Evolutionary conservation across 2,329 filamentous ascomycete genomes (phyloP).

Genomic region (Bertia moriformis): DNA sequence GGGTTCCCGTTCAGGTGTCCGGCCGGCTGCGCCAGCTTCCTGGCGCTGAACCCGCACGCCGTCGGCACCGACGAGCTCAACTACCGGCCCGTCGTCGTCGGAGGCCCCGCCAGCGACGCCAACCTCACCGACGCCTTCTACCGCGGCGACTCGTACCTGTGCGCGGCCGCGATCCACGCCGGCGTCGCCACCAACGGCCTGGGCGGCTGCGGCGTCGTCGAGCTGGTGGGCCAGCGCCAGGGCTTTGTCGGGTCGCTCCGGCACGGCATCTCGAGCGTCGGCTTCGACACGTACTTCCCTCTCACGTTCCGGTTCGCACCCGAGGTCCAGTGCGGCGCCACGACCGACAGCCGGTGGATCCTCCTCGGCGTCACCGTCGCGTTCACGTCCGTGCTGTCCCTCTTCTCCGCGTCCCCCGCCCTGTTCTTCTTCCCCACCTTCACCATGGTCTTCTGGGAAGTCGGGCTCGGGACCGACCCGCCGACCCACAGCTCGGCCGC

Average conservation of each 20-base stretch:
- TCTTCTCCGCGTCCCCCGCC: constrained; percentile 66
- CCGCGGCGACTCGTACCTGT: constrained; percentile 79
- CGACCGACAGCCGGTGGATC: constrained; percentile 71
- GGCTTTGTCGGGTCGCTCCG: constrained; percentile 47
- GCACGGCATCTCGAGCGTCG: constrained; percentile 64
- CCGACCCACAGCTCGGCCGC: constrained; percentile 55
- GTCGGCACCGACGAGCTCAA: constrained; percentile 56
- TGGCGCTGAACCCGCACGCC: constrained; percentile 57
- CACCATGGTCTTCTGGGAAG: constrained; percentile 72
- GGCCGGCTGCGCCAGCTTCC: constrained; percentile 52
- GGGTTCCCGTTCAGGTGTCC: constrained; percentile 64
- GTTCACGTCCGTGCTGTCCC: constrained; percentile 63
- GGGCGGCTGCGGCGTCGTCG: constrained; percentile 72
- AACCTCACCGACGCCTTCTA: constrained; percentile 43
- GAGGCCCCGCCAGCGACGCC: constrained; percentile 37
- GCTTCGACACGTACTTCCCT: constrained; percentile 80
- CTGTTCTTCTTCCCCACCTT: constrained; percentile 80
- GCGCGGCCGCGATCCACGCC: constrained; percentile 70
- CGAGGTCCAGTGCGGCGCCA: constrained; percentile 50
- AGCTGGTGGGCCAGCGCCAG: constrained; percentile 53
- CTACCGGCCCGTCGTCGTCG: constrained; percentile 52
- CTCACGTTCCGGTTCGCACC: constrained; percentile 66
- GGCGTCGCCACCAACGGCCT: constrained; percentile 57
- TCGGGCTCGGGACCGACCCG: constrained; percentile 78
- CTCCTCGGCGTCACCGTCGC: constrained; percentile 67